A percentile compares a stretch with the other conserved stretches of the same genome.
Conservation (phyloP, 2,329 filamentous ascomycete species). For the Fusarium sp. region DNA sequence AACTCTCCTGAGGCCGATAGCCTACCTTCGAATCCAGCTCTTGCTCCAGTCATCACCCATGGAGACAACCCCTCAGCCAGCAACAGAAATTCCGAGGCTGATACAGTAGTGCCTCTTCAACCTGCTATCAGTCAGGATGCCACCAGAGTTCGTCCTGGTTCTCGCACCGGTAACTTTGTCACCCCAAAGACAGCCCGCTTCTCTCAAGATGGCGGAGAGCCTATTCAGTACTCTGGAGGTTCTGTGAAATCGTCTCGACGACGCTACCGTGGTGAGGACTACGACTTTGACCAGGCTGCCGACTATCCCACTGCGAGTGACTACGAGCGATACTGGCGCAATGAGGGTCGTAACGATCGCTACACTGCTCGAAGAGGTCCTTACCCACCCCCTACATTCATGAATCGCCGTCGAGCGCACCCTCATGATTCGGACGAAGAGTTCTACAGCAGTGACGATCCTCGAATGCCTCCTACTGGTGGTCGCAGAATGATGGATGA, state of each 20-base stretch:
- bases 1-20: conserved; percentile 17
- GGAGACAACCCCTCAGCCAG: conserved; percentile 9
- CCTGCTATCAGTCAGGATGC: conserved; percentile 37
- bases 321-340: conserved; percentile 46
- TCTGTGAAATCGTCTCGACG: conserved; percentile 40
- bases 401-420: conserved; percentile 39
- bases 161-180: conserved; percentile 33
- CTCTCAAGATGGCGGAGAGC: conserved; percentile 43
- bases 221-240: conserved; percentile 36
- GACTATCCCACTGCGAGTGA: conserved; percentile 40
- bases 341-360: conserved; percentile 35
- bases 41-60: conserved; percentile 25
- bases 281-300: conserved; percentile 40
- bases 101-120: conserved; percentile 40
- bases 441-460: conserved; percentile 38
- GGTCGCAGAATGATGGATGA: conserved; percentile 40
- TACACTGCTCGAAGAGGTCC: conserved; percentile 40
- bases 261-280: conserved; percentile 42
- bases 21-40: conserved; percentile 16
- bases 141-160: conserved; percentile 33
- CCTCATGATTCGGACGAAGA: conserved; percentile 46
- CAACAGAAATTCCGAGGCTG: conserved; percentile 33
- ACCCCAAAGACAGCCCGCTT: conserved; percentile 28
- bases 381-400: conserved; percentile 44
- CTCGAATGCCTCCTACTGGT: conserved; percentile 27